These are phyloP conservation scores for Trapa incisa DNA, from an alignment of 345 rosid genomes.

Conservation along the genomic window DNA sequence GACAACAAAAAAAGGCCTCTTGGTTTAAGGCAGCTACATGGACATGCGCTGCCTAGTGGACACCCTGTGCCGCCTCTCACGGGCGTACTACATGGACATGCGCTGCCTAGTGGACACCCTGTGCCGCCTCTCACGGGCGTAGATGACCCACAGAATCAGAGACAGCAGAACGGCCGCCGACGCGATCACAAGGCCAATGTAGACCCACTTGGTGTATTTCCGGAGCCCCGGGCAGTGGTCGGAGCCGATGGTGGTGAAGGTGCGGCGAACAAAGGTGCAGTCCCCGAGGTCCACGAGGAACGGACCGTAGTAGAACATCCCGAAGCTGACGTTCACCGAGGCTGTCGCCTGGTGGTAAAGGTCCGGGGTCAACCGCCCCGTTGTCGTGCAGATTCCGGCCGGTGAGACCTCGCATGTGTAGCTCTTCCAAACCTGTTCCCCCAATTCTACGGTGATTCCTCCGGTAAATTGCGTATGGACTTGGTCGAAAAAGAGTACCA, in stretches of 20 bases:
- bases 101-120: conserved; percentile 54
- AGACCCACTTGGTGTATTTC: conserved; percentile 43
- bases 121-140: conserved; percentile 75
- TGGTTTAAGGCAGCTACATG: too few species aligned
- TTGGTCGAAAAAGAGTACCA: neutral
- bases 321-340: conserved; percentile 70
- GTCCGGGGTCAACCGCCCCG: conserved; percentile 70
- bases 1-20: too few species aligned
- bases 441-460: too few species aligned
- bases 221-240: conserved; percentile 53
- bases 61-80: conserved; percentile 76
- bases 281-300: conserved; percentile 61
- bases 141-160: conserved; percentile 80
- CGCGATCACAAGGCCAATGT: conserved; percentile 32
- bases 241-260: conserved; percentile 41
- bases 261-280: conserved; percentile 67
- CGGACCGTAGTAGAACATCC: conserved; percentile 59
- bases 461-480: neutral
- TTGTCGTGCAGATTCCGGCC: conserved; percentile 47
- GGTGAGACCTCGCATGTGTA: conserved; percentile 38
- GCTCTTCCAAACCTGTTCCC: conserved; percentile 42
- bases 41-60: conserved; percentile 46
- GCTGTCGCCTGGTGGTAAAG: conserved; percentile 51
- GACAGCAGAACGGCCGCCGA: conserved; percentile 79
- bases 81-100: conserved; percentile 23